Percentiles rank a stretch among this genome's conserved stretches.
Evolutionary conservation across 2,329 filamentous ascomycete genomes (phyloP).

Genomic region (Fusarium bactridioides): DNA sequence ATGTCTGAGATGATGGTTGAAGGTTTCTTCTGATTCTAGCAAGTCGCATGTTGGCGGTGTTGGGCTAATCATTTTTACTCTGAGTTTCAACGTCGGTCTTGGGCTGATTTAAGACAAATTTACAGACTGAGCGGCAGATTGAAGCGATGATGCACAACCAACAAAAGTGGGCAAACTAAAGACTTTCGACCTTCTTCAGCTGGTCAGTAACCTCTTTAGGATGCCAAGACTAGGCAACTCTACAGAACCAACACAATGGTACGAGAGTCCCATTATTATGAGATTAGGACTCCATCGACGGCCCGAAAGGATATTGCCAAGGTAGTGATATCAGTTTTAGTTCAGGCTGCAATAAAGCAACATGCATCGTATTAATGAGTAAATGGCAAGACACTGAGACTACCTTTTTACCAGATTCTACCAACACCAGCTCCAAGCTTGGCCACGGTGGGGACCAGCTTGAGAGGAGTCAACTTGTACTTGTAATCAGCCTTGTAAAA

Average conservation of each 20-base stretch:
- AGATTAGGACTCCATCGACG: background rate
- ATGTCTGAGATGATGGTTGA: background rate
- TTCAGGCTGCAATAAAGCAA: background rate
- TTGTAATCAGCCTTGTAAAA: conserved; percentile 59
- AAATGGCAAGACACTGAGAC: accelerated
- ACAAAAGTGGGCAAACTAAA: background rate
- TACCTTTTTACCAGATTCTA: conserved; percentile 42
- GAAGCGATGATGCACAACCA: background rate
- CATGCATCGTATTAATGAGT: background rate
- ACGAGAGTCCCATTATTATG: background rate
- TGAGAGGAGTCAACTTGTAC: conserved; percentile 57
- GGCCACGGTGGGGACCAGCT: conserved; percentile 51
- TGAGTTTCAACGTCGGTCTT: background rate
- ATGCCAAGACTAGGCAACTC: background rate
- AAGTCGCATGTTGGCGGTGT: background rate
- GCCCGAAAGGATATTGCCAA: background rate
- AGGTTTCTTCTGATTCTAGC: too few species aligned
- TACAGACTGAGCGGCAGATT: background rate
- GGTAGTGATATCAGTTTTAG: background rate
- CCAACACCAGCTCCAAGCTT: conserved; percentile 57
- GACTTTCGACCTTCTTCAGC: background rate
- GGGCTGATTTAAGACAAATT: background rate
- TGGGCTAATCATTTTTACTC: too few species aligned
- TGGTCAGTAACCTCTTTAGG: background rate
- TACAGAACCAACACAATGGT: background rate